phyloP scores from a whole-genome alignment of 352 stramenopile species.

The Thraustotheca clavata region DNA sequence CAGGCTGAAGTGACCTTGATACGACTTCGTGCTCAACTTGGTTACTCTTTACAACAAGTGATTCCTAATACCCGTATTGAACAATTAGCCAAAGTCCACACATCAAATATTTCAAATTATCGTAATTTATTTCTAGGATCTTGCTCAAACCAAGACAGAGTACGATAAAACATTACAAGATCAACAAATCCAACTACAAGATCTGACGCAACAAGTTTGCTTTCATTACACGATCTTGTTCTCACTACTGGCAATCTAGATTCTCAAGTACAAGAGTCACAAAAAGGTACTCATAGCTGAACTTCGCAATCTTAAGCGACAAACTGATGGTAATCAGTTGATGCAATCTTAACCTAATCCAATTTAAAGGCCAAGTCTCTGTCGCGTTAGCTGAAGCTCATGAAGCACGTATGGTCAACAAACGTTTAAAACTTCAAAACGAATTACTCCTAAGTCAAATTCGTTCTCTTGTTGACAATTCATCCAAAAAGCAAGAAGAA shows the following conservation, averaged over 20 bases:
- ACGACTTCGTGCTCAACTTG: constrained; percentile 59
- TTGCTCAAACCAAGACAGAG: constrained; percentile 52
- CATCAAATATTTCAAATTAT: background rate
- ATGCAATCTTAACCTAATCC: background rate
- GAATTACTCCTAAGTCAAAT: constrained; percentile 74
- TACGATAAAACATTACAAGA: constrained; percentile 57
- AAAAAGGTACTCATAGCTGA: constrained; percentile 70
- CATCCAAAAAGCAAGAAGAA: constrained; percentile 30
- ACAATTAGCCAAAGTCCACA: constrained; percentile 47
- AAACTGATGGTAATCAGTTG: constrained; percentile 30
- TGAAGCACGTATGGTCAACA: constrained; percentile 83
- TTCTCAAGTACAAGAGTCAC: constrained; percentile 65
- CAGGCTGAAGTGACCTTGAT: constrained; percentile 60
- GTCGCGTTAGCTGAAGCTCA: constrained; percentile 77
- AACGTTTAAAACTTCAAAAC: constrained; percentile 73
- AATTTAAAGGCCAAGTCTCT: constrained; percentile 42
- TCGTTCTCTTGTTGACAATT: constrained; percentile 43
- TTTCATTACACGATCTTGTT: background rate
- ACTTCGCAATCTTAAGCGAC: constrained; percentile 67
- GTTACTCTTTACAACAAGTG: constrained; percentile 68
- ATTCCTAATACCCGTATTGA: constrained; percentile 63
- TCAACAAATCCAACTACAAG: constrained; percentile 33
- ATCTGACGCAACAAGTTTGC: constrained; percentile 56
- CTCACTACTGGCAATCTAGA: background rate
- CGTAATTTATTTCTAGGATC: constrained; percentile 36